Base-by-base conservation (phyloP, 1,139 yeast genomes). In the Blastobotrys petasosporus region DNA sequence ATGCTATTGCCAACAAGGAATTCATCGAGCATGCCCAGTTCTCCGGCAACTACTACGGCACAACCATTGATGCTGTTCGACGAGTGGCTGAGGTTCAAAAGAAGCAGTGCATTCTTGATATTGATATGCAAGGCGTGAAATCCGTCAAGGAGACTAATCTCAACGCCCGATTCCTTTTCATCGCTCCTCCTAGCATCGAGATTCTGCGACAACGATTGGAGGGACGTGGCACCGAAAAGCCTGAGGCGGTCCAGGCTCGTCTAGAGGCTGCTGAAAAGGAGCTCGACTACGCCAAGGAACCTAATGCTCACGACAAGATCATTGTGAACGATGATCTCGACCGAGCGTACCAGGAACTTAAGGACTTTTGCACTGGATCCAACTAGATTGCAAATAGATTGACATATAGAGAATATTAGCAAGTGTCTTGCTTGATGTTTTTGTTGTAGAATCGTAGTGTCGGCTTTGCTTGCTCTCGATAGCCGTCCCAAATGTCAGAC, bases 91-190 rank as follows among this genome's bases (percentile, higher is more conserved):
- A 68, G 32, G 63, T 66, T 46, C 74, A 71, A 46, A 73, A 74
- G 52, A 71, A 70, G 49, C 82, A 81, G 45, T 92, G 98, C 71
- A 81, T 92, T 54, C 75, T 92, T 63, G 99, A 92, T 67, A 92
- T 92, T 57, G 99, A 92, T 75, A 88, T 90, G 96, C 97, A 94
- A 71, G 99, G 99, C 54, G 98, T 92, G 58, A 82, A 85, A 70
- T 76, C 87, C 12, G 96, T 92, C 55, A 94, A 94, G 71, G 70
- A 75, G 46, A 80, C 95, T 13, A 79, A 79, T 55, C 74, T 92
- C 59, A 79, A 86, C 59, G 97, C 98, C 40, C 76, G 90, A 64
- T 92, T 70, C 66, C 70, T 94, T 56, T 92, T 94, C 63, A 66
- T 92, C 54, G 84, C 96, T 41, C 99, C 99, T 38, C 98, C 99